Evolutionary conservation across 2,329 filamentous ascomycete species (phyloP).

Genomic region (Claviceps humidiphila): DNA sequence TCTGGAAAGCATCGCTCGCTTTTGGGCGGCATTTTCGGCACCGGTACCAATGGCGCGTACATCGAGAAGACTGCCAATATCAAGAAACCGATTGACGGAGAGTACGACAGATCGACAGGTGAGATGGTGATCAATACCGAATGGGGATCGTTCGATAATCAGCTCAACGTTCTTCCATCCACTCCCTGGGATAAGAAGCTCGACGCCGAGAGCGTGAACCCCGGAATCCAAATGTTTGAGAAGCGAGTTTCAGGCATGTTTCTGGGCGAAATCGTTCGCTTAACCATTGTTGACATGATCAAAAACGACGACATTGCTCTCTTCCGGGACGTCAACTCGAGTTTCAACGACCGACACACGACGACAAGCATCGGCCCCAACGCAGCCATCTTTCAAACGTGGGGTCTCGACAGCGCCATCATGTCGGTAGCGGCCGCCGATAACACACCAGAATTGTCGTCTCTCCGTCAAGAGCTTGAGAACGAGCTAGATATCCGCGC

Average conservation of each 20-base stretch:
- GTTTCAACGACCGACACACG: slow-evolving; percentile 53
- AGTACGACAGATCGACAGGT: slow-evolving; percentile 68
- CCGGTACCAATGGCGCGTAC: slow-evolving; percentile 93
- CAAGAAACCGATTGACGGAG: slow-evolving; percentile 58
- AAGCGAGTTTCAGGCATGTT: slow-evolving; percentile 99
- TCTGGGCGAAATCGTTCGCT: slow-evolving; percentile 80
- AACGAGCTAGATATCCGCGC: slow-evolving; percentile 63
- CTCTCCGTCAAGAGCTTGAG: slow-evolving; percentile 66
- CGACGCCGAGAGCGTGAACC: slow-evolving; percentile 73
- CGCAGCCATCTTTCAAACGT: slow-evolving; percentile 60
- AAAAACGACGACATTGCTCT: slow-evolving; percentile 53
- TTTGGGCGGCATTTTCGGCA: slow-evolving; percentile 94
- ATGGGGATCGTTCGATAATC: slow-evolving; percentile 97
- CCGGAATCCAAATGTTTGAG: slow-evolving; percentile 96
- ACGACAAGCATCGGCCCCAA: slow-evolving; percentile 55
- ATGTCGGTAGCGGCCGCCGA: slow-evolving; percentile 80
- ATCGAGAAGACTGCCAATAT: slow-evolving; percentile 82
- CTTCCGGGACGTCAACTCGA: slow-evolving; percentile 65
- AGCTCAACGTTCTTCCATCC: slow-evolving; percentile 72
- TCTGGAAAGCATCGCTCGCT: slow-evolving; percentile 76
- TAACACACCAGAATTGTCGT: slow-evolving; percentile 54
- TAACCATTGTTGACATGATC: slow-evolving; percentile 60
- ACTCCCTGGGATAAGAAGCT: slow-evolving; percentile 72
- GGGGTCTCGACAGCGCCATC: slow-evolving; percentile 85
- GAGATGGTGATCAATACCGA: slow-evolving; percentile 98